phyloP scores from a whole-genome alignment of 2,329 filamentous ascomycete genomes.

The Claviceps sp. region DNA sequence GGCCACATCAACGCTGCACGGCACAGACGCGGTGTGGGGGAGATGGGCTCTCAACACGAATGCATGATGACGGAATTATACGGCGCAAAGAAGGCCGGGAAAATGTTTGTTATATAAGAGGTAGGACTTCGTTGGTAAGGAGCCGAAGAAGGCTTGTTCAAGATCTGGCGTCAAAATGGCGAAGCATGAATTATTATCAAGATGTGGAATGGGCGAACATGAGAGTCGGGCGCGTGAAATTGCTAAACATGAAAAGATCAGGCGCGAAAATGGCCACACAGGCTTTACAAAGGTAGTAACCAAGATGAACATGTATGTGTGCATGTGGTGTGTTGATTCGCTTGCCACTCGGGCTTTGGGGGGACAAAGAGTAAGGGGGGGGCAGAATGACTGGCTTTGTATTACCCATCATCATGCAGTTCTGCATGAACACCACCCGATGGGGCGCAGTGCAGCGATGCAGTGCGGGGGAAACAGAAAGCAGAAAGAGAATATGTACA shows the following conservation, averaged over 20 bases:
- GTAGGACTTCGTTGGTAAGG: background rate
- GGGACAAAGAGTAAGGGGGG: background rate
- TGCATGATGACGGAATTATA: background rate
- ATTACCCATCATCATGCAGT: background rate
- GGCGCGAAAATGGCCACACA: background rate
- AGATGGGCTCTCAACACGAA: background rate
- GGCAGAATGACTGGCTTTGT: background rate
- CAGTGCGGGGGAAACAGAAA: background rate
- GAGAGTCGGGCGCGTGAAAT: no score
- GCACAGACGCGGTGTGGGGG: background rate
- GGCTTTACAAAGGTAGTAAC: background rate
- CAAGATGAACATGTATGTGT: background rate
- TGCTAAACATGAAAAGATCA: background rate
- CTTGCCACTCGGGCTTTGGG: background rate
- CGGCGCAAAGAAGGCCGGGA: no score
- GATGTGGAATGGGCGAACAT: no score
- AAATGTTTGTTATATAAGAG: background rate
- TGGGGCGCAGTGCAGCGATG: background rate
- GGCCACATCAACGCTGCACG: background rate
- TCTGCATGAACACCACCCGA: background rate
- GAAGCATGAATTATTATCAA: no score
- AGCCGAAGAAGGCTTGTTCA: background rate
- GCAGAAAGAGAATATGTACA: background rate
- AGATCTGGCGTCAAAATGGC: background rate
- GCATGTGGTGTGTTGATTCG: background rate